Evolutionary conservation across 768 basidiomycete species (phyloP), one percentile per base, ranked within the genome.

Genomic region (Dictyophora rubrovolvata): DNA sequence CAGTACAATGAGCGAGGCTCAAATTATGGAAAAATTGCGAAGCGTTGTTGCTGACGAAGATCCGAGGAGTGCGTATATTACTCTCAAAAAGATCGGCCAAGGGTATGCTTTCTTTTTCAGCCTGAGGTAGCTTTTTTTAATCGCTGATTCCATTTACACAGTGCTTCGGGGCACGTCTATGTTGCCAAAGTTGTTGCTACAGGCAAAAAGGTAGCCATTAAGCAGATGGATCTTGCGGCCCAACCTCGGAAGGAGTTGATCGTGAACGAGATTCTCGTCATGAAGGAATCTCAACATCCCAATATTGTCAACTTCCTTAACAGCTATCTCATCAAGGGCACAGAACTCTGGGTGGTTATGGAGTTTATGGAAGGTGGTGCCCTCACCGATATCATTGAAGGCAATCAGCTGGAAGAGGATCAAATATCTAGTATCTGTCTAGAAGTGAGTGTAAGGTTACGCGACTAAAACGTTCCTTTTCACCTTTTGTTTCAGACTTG

Each of bases 351-450:
- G 93, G 93, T 96, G 48, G 93, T 95, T 60, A 97, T 95, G 93
- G 93, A 97, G 74, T 95, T 90, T 69, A 97, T 97, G 93, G 93
- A 97, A 72, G 93, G 93, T 55, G 94, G 96, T 46, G 93, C 95
- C 17, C 75, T 99, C 66, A 97, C 93, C 22, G 95, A 98, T 72
- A 87, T 99, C 48, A 97, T 99, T 66, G 95, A 97, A 75, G 93
- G 94, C 65, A 98, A 97, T 71, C 83, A 89, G 47, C 73, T 98
- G 62, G 90, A 90, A 69, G 93, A 97, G 74, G 91, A 93, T 68
- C 93, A 97, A 73, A 95, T 97, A 53, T 84, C 90, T 14, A 87
- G 87, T 66, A 96, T 97, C 64, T 88, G 80, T 68, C 77, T 87
- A 0, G 96, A 98, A 83, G 95, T 93, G 63, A 64, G 86, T 70